These are phyloP conservation scores for Citrullus mucosospermus DNA, from an alignment of 306 rosid species.

Conservation along the genomic window DNA sequence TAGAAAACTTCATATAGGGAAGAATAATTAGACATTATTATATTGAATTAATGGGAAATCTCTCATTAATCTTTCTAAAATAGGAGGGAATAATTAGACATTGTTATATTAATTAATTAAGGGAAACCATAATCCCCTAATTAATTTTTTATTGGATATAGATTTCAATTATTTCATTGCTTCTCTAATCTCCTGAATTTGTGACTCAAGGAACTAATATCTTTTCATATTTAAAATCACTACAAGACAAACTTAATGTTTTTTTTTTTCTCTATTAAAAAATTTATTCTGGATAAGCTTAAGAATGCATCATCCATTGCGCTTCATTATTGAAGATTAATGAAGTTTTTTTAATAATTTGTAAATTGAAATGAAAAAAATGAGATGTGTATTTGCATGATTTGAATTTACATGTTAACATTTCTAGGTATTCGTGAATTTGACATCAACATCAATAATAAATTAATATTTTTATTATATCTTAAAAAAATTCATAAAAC, in stretches of 20 bases:
- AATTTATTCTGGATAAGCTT: background rate
- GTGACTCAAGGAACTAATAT: background rate
- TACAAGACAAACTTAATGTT: background rate
- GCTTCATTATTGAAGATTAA: background rate
- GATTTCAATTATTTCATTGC: background rate
- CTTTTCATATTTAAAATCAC: background rate
- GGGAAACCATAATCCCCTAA: background rate
- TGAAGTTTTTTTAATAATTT: background rate
- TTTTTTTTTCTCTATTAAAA: background rate
- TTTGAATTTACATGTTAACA: too few relatives aligned
- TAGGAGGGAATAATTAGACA: background rate
- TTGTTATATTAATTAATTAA: background rate
- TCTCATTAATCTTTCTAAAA: background rate
- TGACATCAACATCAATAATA: too few relatives aligned
- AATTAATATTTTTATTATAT: too few relatives aligned
- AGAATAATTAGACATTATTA: background rate
- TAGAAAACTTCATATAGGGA: background rate
- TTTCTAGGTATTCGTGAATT: accelerated
- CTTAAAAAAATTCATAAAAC: too few relatives aligned
- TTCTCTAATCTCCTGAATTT: background rate
- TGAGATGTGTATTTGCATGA: background rate
- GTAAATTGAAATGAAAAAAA: background rate
- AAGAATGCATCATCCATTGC: background rate
- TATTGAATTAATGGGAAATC: background rate
- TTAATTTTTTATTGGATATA: background rate